Evolutionary conservation across 768 basidiomycete species (phyloP).

Genomic region (Phaeotremella skinneri): DNA sequence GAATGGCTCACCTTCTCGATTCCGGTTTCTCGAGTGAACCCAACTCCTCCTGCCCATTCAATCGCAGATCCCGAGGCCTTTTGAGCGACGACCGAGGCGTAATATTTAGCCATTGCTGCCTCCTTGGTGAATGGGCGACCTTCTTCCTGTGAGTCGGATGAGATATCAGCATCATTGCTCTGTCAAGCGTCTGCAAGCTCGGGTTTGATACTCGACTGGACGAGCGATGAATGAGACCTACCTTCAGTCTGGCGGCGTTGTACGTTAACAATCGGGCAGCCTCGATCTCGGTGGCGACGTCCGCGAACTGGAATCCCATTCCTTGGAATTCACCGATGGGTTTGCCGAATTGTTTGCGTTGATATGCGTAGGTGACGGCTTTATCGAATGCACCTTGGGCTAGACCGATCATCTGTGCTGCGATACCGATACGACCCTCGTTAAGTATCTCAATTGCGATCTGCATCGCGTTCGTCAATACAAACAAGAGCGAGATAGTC

Average conservation of each 20-base stretch:
- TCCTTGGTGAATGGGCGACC: constrained; percentile 81
- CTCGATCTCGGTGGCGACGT: constrained; percentile 85
- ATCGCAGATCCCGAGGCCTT: constrained; percentile 83
- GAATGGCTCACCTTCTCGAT: constrained; percentile 67
- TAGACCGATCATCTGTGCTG: constrained; percentile 96
- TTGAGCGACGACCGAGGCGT: constrained; percentile 83
- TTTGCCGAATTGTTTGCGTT: constrained; percentile 91
- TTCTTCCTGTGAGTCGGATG: constrained; percentile 70
- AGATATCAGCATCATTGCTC: constrained; percentile 6
- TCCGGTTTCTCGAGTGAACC: constrained; percentile 69
- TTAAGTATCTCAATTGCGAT: constrained; percentile 96
- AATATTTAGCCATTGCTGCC: constrained; percentile 98
- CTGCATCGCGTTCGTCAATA: constrained; percentile 49
- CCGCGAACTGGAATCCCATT: constrained; percentile 91
- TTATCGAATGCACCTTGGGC: constrained; percentile 97
- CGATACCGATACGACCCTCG: constrained; percentile 96
- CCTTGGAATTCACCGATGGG: constrained; percentile 87
- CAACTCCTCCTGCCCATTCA: constrained; percentile 85
- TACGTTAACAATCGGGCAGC: constrained; percentile 87
- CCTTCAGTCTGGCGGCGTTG: constrained; percentile 79
- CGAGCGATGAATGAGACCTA: constrained; percentile 9
- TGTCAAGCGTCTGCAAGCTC: background rate
- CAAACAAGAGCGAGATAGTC: too few relatives aligned
- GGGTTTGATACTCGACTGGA: too few relatives aligned
- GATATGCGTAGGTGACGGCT: constrained; percentile 89